Base-by-base conservation (phyloP, 805 yeast species). In the Komagataella ulmi region DNA sequence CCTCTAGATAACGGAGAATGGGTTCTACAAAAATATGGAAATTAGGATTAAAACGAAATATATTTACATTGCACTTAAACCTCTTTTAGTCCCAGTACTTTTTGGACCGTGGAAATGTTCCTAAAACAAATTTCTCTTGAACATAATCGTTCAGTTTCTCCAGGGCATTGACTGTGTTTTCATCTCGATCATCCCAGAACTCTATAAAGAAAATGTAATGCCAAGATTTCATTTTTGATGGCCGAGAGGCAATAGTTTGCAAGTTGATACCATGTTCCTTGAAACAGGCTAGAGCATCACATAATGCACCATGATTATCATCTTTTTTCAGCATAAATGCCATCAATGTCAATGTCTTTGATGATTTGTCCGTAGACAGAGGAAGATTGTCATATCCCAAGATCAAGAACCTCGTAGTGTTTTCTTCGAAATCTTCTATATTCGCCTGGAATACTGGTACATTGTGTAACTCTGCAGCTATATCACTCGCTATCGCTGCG, bases 1-100 rank as follows among this genome's bases (percentile, higher is more conserved):
- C 99, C 99, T 1, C 74, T 93, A 64, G 98, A 91, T 70, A 90
- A 86, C 68, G 82, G 86, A 60, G 95, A 87, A 52, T 91, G 99
- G 98, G 69, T 70, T 4, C 46, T 51, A 14, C 49, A 46, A n/a
- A 23, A 47, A 36, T 51, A 51, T 45, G 53, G 53, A n/a, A 51
- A 50, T 47, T 50, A 43, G 47, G n/a, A 8, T 45, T 24, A 19
- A 10, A 12, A 18, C 7, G n/a, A 12, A 10, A 40, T 12, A 44
- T 19, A 19, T 14, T 14, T 49, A 21, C 45, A 17, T 24, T 47
- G n/a, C 18, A 24, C 18, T 36, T 19, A 18, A 45, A 4, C 40
- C 14, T 30, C 10, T 30, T 7, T 17, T 18, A 45, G 8, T 14
- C 49, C 52, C 52, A 50, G 24, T 45, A 65, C 50, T 53, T 55